phyloP scores from a whole-genome alignment of 73 alveolate species.

The Paramecium octaurelia region DNA sequence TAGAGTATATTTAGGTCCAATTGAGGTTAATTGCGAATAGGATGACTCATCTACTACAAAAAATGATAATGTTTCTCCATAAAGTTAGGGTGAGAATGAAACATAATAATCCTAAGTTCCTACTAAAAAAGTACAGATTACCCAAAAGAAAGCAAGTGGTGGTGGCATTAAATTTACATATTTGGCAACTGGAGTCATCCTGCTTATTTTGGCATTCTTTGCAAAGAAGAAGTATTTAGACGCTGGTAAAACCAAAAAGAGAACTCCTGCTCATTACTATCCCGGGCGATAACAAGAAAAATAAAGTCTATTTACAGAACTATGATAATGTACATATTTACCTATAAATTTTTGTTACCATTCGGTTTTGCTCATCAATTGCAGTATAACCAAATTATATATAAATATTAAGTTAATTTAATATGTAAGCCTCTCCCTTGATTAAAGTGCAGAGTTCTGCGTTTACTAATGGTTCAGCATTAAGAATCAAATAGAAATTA shows the following conservation, averaged over 20 bases:
- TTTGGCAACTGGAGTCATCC: background rate
- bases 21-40: background rate
- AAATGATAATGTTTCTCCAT: background rate
- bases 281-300: background rate
- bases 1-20: background rate
- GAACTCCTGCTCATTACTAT: conserved; percentile 1
- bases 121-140: background rate
- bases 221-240: background rate
- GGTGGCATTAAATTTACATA: background rate
- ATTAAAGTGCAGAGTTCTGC: background rate
- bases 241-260: background rate
- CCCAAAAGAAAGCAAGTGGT: background rate
- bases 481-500: background rate
- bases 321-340: background rate
- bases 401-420: background rate
- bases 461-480: background rate
- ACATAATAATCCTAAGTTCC: background rate
- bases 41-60: background rate
- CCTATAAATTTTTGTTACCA: background rate
- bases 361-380: background rate
- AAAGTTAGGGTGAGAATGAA: background rate
- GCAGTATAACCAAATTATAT: background rate
- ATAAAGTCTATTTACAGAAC: background rate
- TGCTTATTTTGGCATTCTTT: background rate
- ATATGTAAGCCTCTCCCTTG: background rate